Base-by-base conservation (phyloP, 495 filamentous ascomycete species). In the Aspergillus incahuasiensis region DNA sequence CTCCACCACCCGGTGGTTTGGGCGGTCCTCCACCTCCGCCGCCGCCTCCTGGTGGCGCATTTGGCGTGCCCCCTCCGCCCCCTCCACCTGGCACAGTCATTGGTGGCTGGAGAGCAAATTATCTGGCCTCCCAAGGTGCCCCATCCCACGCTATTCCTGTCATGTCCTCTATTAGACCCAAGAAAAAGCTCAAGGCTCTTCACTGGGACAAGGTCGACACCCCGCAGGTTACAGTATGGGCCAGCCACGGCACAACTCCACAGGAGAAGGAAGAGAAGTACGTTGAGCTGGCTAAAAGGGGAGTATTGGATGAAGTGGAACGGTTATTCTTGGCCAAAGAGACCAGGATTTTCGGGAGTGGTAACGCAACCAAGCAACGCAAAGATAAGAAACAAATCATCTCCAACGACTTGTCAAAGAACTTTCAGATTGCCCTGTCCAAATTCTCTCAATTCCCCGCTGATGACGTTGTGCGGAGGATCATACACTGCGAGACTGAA, bases 201-300 rank as follows among this genome's bases (percentile, higher is more conserved):
- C 94, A 98, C 75, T 98, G 94, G 94, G 94, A 98, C 67, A 98
- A 98, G 74, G 88, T 98, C 35, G 94, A 98, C 70, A 80, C 90
- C 48, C 89, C 91, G 15, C 86, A 95, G 66, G 90, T 92, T 35
- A 97, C 94, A 32, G 90, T 97, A 57, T 98, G 95, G 95, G 94
- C 94, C 38, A 75, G 83, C 15, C 90, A 96, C 68, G 83, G 88
- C 22, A 86, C 88, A 11, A 94, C 89, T 7, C 76, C 80, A 13
- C 83, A 92, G 65, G 88, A 84, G 57, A 90, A 90, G 65, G 95
- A 98, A 75, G 87, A 95, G 65, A 95, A 97, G 68, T 97, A 97
- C 66, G 84, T 85, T 18, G 94, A 98, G 61, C 79, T 98, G 47
- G 89, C 88, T 28, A 86, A 85, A 63, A 95, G 91, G 73, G 94